phyloP scores from a whole-genome alignment of 495 filamentous ascomycete genomes.

The Amniculicola lignicola region DNA sequence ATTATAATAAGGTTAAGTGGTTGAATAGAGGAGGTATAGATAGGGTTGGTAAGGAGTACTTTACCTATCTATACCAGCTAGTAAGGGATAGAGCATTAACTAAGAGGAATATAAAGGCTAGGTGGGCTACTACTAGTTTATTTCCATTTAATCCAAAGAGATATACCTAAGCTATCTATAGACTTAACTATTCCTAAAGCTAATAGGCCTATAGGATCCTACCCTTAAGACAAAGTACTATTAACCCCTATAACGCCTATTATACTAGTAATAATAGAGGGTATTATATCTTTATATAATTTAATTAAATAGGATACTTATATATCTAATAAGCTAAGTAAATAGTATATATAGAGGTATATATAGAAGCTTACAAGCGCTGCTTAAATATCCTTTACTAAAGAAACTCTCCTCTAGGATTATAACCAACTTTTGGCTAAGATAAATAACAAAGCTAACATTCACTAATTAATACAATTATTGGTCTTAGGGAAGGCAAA shows the following conservation, averaged over 20 bases:
- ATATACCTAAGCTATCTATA: background rate
- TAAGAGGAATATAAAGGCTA: constrained; percentile 1
- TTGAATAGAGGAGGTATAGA: constrained; percentile 1
- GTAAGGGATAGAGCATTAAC: constrained; percentile 5
- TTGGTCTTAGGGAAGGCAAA: background rate
- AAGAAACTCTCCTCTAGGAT: background rate
- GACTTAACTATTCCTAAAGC: background rate
- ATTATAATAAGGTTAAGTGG: constrained; percentile 2
- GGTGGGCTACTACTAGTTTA: background rate
- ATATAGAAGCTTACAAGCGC: background rate
- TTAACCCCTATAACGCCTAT: background rate
- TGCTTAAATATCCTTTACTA: background rate
- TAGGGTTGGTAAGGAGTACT: constrained; percentile 9
- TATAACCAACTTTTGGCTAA: background rate
- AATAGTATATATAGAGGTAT: background rate
- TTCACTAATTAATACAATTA: too few species aligned
- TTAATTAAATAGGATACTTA: background rate
- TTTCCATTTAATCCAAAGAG: constrained; percentile 1
- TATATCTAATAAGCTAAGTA: too few species aligned
- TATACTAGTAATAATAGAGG: background rate
- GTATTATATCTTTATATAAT: background rate
- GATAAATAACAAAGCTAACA: background rate
- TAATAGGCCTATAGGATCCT: background rate
- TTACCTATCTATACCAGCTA: constrained; percentile 1
- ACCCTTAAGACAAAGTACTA: background rate